Conservation (phyloP, 2,329 filamentous ascomycete genomes). For the Diatrype stigma region DNA sequence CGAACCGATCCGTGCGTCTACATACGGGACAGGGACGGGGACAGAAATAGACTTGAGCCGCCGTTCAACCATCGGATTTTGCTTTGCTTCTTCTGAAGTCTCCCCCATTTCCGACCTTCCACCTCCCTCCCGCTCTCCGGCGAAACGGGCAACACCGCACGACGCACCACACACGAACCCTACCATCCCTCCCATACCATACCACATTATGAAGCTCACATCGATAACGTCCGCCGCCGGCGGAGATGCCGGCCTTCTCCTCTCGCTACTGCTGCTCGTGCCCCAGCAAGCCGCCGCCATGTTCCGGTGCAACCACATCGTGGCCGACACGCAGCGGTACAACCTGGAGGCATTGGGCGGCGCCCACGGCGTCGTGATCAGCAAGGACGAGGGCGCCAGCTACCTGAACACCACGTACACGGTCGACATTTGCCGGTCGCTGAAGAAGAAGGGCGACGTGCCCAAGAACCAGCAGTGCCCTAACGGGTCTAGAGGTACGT, state of each 20-base stretch:
- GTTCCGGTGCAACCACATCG: constrained; percentile 60
- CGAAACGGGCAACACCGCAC: too few relatives aligned
- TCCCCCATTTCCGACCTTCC: too few relatives aligned
- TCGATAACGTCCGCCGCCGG: constrained; percentile 28
- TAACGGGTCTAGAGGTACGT: constrained; percentile 62
- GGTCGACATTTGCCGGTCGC: constrained; percentile 66
- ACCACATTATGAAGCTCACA: constrained; percentile 37
- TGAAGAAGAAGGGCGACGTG: constrained; percentile 58
- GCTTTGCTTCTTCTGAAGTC: too few relatives aligned
- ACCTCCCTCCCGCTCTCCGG: too few relatives aligned
- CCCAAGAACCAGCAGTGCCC: constrained; percentile 60
- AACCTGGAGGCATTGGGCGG: constrained; percentile 61
- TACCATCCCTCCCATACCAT: too few relatives aligned
- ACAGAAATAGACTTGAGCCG: too few relatives aligned
- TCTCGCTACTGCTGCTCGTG: constrained; percentile 32
- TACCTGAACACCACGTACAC: constrained; percentile 76
- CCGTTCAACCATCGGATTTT: too few relatives aligned
- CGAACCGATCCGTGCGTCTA: too few relatives aligned
- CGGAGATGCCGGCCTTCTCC: constrained; percentile 17
- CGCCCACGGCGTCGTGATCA: constrained; percentile 64
- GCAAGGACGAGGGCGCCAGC: constrained; percentile 46
- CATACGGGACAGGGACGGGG: too few relatives aligned
- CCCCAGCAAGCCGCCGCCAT: constrained; percentile 40
- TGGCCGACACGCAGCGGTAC: constrained; percentile 56
- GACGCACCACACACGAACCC: too few relatives aligned